Conservation (phyloP, 2,329 filamentous ascomycete species). For the Alternaria gaisen region DNA sequence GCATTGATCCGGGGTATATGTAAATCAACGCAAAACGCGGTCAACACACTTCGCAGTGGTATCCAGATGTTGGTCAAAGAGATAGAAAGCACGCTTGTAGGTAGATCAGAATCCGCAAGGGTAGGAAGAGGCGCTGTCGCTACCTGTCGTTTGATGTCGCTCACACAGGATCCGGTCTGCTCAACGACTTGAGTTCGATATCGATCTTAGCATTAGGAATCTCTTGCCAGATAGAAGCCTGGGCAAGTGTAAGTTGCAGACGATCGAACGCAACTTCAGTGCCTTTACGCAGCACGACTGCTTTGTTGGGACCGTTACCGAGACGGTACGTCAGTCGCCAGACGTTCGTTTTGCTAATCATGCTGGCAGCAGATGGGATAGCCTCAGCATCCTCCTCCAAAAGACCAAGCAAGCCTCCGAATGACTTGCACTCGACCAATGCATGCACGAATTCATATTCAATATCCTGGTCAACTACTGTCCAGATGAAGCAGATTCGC, state of each 20-base stretch:
- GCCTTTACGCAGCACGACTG: conserved; percentile 10
- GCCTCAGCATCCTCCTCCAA: conserved; percentile 9
- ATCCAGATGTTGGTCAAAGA: neutral
- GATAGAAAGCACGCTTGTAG: conserved; percentile 8
- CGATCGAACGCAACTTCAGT: conserved; percentile 21
- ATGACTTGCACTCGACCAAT: conserved; percentile 16
- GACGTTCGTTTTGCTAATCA: conserved; percentile 11
- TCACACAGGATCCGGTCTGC: neutral
- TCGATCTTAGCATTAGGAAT: conserved; percentile 3
- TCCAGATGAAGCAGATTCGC: conserved; percentile 17
- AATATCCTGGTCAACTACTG: conserved; percentile 10
- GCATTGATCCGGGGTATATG: conserved; percentile 1
- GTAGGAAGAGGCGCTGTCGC: neutral
- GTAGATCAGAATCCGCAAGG: neutral
- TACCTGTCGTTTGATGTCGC: neutral
- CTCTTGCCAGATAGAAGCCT: conserved; percentile 6
- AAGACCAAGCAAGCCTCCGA: conserved; percentile 11
- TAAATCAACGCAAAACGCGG: conserved; percentile 2
- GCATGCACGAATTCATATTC: conserved; percentile 17
- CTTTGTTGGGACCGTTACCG: conserved; percentile 14
- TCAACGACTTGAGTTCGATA: conserved; percentile 12
- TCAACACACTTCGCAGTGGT: neutral
- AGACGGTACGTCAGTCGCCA: conserved; percentile 23
- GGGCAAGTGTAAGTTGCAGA: conserved; percentile 13
- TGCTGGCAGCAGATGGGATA: conserved; percentile 6